A percentile compares a stretch with the other conserved stretches of the same genome.
These are phyloP conservation scores for Chaetomium sp. DNA, from an alignment of 2,329 filamentous ascomycete genomes.

Conservation along the genomic window DNA sequence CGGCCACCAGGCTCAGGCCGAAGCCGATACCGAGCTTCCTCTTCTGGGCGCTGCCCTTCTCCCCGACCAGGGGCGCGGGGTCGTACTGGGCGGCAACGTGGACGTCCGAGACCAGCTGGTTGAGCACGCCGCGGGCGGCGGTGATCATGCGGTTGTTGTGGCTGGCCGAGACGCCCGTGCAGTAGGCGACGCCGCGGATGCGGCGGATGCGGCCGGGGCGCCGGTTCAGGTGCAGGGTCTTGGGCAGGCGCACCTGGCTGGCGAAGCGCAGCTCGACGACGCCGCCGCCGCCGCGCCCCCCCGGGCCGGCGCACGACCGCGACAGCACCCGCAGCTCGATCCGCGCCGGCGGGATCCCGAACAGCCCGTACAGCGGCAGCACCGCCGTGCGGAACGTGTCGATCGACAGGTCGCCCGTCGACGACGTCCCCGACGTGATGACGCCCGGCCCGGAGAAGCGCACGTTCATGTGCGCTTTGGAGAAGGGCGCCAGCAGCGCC, in stretches of 20 bases:
- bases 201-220: conserved; percentile 82
- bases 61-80: conserved; percentile 59
- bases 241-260: conserved; percentile 88
- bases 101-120: conserved; percentile 82
- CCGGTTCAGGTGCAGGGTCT: conserved; percentile 85
- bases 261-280: conserved; percentile 93
- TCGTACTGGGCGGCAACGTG: conserved; percentile 85
- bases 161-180: conserved; percentile 84
- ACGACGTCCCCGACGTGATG: conserved; percentile 82
- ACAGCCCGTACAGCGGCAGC: conserved; percentile 84
- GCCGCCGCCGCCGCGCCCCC: conserved; percentile 80
- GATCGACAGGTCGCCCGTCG: conserved; percentile 80
- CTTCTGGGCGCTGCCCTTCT: conserved; percentile 59
- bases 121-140: conserved; percentile 81
- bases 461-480: conserved; percentile 87
- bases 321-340: conserved; percentile 83
- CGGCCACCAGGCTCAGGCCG: conserved; percentile 85
- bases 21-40: conserved; percentile 84
- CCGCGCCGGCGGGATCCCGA: conserved; percentile 77
- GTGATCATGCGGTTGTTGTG: conserved; percentile 98
- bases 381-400: conserved; percentile 94
- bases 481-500: conserved; percentile 88
- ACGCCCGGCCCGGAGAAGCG: conserved; percentile 88
- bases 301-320: conserved; percentile 74
- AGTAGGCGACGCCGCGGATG: conserved; percentile 91